Conservation (phyloP, 2,329 filamentous ascomycete species). For the Alternaria incomplexa region DNA sequence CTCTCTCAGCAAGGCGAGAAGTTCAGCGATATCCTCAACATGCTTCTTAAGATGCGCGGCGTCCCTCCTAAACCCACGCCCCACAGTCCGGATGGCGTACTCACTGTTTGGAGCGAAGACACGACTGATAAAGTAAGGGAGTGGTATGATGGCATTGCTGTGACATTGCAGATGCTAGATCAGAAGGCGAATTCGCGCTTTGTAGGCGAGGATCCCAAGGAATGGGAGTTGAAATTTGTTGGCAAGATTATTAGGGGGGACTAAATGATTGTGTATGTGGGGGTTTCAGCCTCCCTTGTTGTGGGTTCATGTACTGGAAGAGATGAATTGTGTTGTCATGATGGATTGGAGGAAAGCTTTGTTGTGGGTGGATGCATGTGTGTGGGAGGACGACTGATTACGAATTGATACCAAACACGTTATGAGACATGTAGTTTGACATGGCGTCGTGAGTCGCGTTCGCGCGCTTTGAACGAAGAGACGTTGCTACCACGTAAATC, state of each 20-base stretch:
- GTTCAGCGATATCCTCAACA: conserved; percentile 64
- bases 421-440: neutral
- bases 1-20: conserved; percentile 63
- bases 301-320: neutral
- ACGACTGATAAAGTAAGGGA: conserved; percentile 39
- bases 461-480: neutral
- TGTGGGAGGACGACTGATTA: neutral
- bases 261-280: conserved; percentile 7
- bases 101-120: conserved; percentile 44
- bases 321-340: neutral
- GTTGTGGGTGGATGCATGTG: neutral
- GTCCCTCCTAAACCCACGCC: conserved; percentile 51
- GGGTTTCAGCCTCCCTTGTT: neutral
- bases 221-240: conserved; percentile 49
- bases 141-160: conserved; percentile 45
- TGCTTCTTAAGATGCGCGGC: conserved; percentile 64
- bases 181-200: conserved; percentile 39
- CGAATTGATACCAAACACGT: neutral
- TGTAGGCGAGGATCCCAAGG: conserved; percentile 36
- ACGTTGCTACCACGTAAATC: neutral
- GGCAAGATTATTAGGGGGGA: conserved; percentile 43
- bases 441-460: neutral
- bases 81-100: conserved; percentile 40
- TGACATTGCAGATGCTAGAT: conserved; percentile 36
- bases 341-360: neutral